A percentile compares a stretch with the other conserved stretches of the same genome.
phyloP scores from a whole-genome alignment of 164 flowering plant genomes.

The Houttuynia cordata region DNA sequence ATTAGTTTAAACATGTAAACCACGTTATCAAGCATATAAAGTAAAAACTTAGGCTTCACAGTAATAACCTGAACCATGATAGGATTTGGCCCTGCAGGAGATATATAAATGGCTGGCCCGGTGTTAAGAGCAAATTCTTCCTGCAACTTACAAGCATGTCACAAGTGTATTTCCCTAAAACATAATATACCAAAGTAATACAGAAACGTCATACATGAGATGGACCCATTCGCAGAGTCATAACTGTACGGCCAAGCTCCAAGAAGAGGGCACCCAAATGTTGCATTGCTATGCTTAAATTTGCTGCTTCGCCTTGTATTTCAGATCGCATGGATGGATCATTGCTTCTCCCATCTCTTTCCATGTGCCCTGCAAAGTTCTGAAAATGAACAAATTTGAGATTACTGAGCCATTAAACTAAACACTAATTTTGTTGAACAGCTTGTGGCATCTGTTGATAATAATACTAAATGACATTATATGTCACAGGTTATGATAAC shows the following conservation, averaged over 20 bases:
- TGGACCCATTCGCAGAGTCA: slow-evolving; percentile 81
- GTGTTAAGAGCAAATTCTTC: slow-evolving; percentile 71
- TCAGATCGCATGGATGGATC: slow-evolving; percentile 54
- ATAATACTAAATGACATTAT: too few relatives aligned
- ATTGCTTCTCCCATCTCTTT: slow-evolving; percentile 47
- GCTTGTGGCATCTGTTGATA: too few relatives aligned
- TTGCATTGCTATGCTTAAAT: slow-evolving; percentile 73
- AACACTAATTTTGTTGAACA: too few relatives aligned
- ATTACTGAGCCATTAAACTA: background rate
- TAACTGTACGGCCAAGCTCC: slow-evolving; percentile 87
- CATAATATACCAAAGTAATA: background rate
- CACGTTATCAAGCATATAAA: background rate
- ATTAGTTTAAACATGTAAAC: background rate
- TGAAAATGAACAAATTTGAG: slow-evolving; percentile 16
- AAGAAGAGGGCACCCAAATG: slow-evolving; percentile 88
- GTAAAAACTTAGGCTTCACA: background rate
- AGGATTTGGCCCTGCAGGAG: slow-evolving; percentile 86
- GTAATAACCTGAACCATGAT: slow-evolving; percentile 85
- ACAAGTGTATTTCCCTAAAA: slow-evolving; percentile 1
- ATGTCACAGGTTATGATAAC: too few relatives aligned
- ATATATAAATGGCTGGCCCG: slow-evolving; percentile 92
- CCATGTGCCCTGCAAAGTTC: slow-evolving; percentile 75
- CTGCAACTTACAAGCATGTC: slow-evolving; percentile 26
- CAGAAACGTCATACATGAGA: slow-evolving; percentile 55
- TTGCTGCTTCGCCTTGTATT: slow-evolving; percentile 63